A percentile compares a stretch with the other conserved stretches of the same genome.
Evolutionary conservation across 148 eudicot species (phyloP).

Genomic region (Fagopyrum homotropicum): DNA sequence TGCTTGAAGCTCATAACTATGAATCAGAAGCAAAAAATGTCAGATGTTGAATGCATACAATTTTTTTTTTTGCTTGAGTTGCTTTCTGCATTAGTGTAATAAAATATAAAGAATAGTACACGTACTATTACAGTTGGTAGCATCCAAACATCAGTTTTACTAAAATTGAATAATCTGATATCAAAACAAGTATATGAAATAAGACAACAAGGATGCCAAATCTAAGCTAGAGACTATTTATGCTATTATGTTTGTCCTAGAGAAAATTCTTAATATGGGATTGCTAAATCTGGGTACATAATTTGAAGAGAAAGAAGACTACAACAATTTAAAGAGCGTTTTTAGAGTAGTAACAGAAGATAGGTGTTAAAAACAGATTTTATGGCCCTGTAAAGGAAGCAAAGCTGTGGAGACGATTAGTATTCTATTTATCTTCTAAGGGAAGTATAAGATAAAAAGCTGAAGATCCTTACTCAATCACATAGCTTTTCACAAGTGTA

Average conservation of each 20-base stretch:
- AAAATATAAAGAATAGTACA: too few species aligned
- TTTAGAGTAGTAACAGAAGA: not conserved
- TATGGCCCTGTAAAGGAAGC: not conserved
- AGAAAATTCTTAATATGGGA: not conserved
- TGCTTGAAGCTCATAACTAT: constrained; percentile 73
- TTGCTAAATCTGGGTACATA: not conserved
- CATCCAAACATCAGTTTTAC: too few species aligned
- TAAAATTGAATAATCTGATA: too few species aligned
- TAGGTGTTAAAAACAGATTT: not conserved
- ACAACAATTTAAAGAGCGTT: too few species aligned
- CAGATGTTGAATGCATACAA: not conserved
- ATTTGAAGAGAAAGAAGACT: not conserved
- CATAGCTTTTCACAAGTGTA: constrained; percentile 51
- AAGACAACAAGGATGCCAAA: not conserved
- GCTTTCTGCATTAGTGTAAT: not conserved
- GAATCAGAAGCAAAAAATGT: constrained; percentile 8
- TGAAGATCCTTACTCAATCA: constrained; percentile 59
- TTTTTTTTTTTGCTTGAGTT: not conserved
- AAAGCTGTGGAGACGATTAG: not conserved
- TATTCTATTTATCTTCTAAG: not conserved
- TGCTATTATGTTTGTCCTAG: not conserved
- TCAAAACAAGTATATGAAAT: not conserved
- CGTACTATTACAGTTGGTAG: too few species aligned
- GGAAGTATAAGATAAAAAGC: not conserved
- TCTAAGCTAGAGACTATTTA: not conserved